Evolutionary conservation across 139 green algal genomes (phyloP).

Genomic region (Pseudopediastrum boryanum): DNA sequence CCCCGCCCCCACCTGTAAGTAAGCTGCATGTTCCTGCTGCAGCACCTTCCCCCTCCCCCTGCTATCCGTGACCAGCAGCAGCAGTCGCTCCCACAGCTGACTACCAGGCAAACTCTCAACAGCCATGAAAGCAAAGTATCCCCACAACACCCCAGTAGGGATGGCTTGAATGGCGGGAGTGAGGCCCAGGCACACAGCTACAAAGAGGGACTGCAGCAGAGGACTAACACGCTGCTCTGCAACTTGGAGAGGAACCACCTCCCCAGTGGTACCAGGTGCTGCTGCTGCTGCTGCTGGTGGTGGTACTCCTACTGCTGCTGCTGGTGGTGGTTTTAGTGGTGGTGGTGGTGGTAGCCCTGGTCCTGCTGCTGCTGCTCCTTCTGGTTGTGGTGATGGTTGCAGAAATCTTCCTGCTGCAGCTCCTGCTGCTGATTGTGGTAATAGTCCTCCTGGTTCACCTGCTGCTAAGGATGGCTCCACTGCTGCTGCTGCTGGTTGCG

Average conservation of each 20-base stretch:
- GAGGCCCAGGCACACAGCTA: slow-evolving; percentile 70
- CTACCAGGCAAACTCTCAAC: slow-evolving; percentile 76
- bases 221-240: slow-evolving; percentile 78
- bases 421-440: not conserved
- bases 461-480: too few species aligned
- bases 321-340: not conserved
- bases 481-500: not conserved
- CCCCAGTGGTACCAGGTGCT: not conserved
- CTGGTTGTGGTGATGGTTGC: not conserved
- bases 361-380: slow-evolving; percentile 4
- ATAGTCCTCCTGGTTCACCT: too few species aligned
- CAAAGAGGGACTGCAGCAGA: slow-evolving; percentile 77
- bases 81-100: slow-evolving; percentile 75
- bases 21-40: slow-evolving; percentile 60
- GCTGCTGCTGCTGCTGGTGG: slow-evolving; percentile 20
- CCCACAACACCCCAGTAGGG: slow-evolving; percentile 75
- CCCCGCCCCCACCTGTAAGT: slow-evolving; percentile 46
- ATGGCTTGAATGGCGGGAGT: slow-evolving; percentile 72
- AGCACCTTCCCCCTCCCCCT: slow-evolving; percentile 45
- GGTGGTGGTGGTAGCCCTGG: not conserved
- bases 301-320: too few species aligned
- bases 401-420: not conserved
- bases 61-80: slow-evolving; percentile 77
- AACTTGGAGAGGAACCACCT: slow-evolving; percentile 49
- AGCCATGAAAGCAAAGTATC: slow-evolving; percentile 94